These are phyloP conservation scores for Puccinia sorghi DNA, from an alignment of 1,284 basidiomycete species.

Conservation along the genomic window DNA sequence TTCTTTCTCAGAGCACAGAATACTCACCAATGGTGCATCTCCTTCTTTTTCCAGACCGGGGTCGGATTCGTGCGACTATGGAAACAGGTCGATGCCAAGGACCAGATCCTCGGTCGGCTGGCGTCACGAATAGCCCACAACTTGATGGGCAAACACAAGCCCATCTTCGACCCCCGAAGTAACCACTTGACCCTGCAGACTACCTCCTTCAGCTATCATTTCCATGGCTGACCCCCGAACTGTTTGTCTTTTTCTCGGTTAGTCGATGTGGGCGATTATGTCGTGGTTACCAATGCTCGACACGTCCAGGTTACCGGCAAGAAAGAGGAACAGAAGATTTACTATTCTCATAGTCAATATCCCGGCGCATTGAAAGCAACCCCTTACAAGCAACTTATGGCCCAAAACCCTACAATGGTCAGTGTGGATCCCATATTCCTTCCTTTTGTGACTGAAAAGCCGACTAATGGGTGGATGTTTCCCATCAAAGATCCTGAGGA, in stretches of 20 bases:
- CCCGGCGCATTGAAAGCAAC: constrained; percentile 92
- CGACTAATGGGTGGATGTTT: not conserved
- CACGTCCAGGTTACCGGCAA: constrained; percentile 84
- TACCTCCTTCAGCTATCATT: too few relatives aligned
- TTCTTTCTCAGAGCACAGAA: not conserved
- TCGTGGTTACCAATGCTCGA: constrained; percentile 87
- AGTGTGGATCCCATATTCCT: constrained; percentile 57
- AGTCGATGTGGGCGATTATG: constrained; percentile 90
- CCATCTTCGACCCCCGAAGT: constrained; percentile 87
- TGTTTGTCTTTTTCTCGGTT: not conserved
- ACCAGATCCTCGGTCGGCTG: constrained; percentile 85
- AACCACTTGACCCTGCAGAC: too few relatives aligned
- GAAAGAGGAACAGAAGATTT: constrained; percentile 83
- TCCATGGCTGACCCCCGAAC: not conserved
- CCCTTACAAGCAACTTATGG: constrained; percentile 76
- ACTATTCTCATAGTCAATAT: constrained; percentile 86
- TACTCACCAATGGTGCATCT: not conserved
- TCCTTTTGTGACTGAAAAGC: not conserved
- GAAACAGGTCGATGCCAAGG: constrained; percentile 91
- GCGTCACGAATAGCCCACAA: constrained; percentile 90
- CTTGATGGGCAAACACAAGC: constrained; percentile 99
- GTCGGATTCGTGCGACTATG: constrained; percentile 90
- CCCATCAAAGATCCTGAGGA: constrained; percentile 74
- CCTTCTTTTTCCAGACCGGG: constrained; percentile 68
- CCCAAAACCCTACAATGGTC: constrained; percentile 86